Evolutionary conservation across 2,329 filamentous ascomycete genomes (phyloP).

Genomic region (Phaeomoniella chlamydospora): DNA sequence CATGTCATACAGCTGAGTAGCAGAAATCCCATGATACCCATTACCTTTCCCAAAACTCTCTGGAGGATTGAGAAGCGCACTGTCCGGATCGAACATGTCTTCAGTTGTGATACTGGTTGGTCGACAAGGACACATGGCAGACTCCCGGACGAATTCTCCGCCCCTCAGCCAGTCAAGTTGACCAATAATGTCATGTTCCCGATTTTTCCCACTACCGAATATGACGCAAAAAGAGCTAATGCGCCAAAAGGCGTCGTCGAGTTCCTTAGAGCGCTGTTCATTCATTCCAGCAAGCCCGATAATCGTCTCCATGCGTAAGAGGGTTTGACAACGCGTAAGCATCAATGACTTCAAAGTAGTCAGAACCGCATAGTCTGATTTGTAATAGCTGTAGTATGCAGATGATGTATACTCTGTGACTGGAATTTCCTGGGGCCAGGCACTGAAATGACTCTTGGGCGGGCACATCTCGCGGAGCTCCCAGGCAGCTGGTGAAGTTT

Average conservation of each 20-base stretch:
- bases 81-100: slow-evolving; percentile 32
- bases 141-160: slow-evolving; percentile 34
- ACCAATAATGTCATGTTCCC: slow-evolving; percentile 43
- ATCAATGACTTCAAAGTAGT: slow-evolving; percentile 41
- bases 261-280: slow-evolving; percentile 29
- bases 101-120: slow-evolving; percentile 32
- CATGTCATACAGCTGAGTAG: slow-evolving; percentile 47
- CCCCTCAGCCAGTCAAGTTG: slow-evolving; percentile 51
- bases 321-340: slow-evolving; percentile 38
- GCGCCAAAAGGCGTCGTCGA: slow-evolving; percentile 50
- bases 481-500: slow-evolving; percentile 44
- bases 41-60: slow-evolving; percentile 46
- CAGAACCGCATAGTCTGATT: slow-evolving; percentile 37
- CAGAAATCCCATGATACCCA: slow-evolving; percentile 31
- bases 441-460: slow-evolving; percentile 25
- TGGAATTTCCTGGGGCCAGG: slow-evolving; percentile 28
- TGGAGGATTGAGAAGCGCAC: slow-evolving; percentile 39
- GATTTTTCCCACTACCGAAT: slow-evolving; percentile 43
- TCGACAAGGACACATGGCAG: slow-evolving; percentile 17
- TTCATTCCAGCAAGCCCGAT: slow-evolving; percentile 35
- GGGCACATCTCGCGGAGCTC: slow-evolving; percentile 44
- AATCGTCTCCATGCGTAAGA: slow-evolving; percentile 41
- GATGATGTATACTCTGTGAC: slow-evolving; percentile 38
- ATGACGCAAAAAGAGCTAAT: slow-evolving; percentile 53
- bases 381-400: slow-evolving; percentile 36